Evolutionary conservation across 116 monocot genomes (phyloP), one percentile per base, ranked within the genome.

Genomic region (Dioscorea cayenensis): DNA sequence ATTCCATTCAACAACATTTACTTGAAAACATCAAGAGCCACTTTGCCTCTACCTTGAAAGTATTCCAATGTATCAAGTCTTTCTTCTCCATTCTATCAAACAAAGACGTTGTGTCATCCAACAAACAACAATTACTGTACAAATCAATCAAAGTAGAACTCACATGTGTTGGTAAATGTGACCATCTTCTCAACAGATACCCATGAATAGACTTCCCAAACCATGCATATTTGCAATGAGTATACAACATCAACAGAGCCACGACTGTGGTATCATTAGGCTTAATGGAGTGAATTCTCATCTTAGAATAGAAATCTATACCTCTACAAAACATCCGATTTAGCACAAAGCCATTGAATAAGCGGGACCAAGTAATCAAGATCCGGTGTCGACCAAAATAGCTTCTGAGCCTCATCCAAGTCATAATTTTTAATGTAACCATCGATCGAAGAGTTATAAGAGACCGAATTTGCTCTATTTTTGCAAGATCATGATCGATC

Each of bases 31-130:
- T 8, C 27, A 21, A 80, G 72, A 6, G 80, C 80, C 52, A 70
- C 63, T 38, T 66, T 4, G 5, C 77, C 76, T 8, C 28, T 23
- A 28, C 84, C 77, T 29, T 84, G 62, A 80, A 28, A 5, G 77
- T 59, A 67, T 80, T 84, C 76, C 70, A 84, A 55, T 66, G 58
- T 58, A 81, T 74, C 68, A 80, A 48, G 69, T 81, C 77, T 49
- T 77, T 75, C 10, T 61, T 32, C 36, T 19, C 17, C 8, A 32
- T 71, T 66, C 58, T 59, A 38, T 77, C 58, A 51, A 84, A 80
- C 71, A 78, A 14, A 12, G 7, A 14, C 36, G 60, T 2, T 0
- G 77, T 80, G 12, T 19, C 55, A 68, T 75, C 52, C 49, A 72
- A 23, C 17, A 67, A 36, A 28, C 67, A 49, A 43, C 66, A 77